These are phyloP conservation scores for Dinochytrium kinnereticum DNA, from an alignment of 371 early-diverging fungal genomes.

Conservation along the genomic window DNA sequence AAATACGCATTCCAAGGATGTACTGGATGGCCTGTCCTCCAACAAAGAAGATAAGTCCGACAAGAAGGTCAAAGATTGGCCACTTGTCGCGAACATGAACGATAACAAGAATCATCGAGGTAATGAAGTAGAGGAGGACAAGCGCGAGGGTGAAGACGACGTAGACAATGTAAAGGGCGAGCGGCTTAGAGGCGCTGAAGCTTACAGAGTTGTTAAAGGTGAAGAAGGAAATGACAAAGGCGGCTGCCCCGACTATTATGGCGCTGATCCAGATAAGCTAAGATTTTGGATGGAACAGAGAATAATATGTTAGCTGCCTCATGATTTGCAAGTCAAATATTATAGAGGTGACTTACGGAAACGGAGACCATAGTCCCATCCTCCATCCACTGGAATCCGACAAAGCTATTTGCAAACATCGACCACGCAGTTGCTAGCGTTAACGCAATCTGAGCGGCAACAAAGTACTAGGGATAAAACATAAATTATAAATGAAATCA, in stretches of 20 bases:
- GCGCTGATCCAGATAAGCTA: conserved; percentile 76
- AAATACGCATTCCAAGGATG: conserved; percentile 77
- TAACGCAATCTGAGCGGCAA: conserved; percentile 81
- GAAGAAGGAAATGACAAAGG: conserved; percentile 79
- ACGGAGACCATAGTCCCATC: conserved; percentile 91
- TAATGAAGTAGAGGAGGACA: conserved; percentile 81
- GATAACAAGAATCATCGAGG: conserved; percentile 89
- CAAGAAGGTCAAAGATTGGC: conserved; percentile 93
- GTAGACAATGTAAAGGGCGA: conserved; percentile 85
- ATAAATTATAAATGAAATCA: conserved; percentile 6
- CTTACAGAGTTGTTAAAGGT: conserved; percentile 77
- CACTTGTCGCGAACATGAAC: conserved; percentile 94
- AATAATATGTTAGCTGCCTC: conserved; percentile 67
- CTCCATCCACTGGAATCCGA: conserved; percentile 95
- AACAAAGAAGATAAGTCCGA: conserved; percentile 85
- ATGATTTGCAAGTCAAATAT: conserved; percentile 64
- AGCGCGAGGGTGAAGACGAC: conserved; percentile 84
- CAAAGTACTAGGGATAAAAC: conserved; percentile 72
- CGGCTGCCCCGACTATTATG: conserved; percentile 77
- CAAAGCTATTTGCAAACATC: conserved; percentile 90
- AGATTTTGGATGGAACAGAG: conserved; percentile 42
- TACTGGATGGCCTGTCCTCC: conserved; percentile 83
- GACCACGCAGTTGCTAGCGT: conserved; percentile 87
- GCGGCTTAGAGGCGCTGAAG: conserved; percentile 68
- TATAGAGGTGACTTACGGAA: conserved; percentile 70